A percentile compares a stretch with the other conserved stretches of the same genome.
Evolutionary conservation across 768 basidiomycete species (phyloP).

Genomic region (Tricholoma bakamatsutake): DNA sequence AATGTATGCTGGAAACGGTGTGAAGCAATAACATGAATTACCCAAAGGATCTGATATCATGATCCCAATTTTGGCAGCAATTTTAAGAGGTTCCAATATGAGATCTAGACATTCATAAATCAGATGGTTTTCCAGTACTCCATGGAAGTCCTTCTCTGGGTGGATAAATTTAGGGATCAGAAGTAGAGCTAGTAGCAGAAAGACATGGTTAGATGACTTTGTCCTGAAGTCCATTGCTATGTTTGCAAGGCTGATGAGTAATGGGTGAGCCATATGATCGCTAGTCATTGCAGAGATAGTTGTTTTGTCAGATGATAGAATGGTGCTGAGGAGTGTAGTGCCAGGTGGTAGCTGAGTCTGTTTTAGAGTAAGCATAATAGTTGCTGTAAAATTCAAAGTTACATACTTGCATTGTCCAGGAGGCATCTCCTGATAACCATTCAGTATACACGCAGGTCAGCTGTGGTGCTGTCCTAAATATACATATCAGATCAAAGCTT

Average conservation of each 20-base stretch:
- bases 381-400: neutral
- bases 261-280: slow-evolving; percentile 7
- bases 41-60: slow-evolving; percentile 26
- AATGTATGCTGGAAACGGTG: slow-evolving; percentile 4
- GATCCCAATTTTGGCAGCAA: slow-evolving; percentile 19
- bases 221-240: slow-evolving; percentile 6
- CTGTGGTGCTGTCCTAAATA: neutral
- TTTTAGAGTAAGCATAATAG: neutral
- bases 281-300: slow-evolving; percentile 13
- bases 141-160: slow-evolving; percentile 3
- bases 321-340: slow-evolving; percentile 11
- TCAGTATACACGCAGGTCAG: neutral
- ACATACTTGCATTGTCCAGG: neutral
- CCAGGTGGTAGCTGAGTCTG: slow-evolving; percentile 2
- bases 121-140: slow-evolving; percentile 19
- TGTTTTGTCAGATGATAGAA: slow-evolving; percentile 16
- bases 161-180: slow-evolving; percentile 14
- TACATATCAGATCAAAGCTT: neutral
- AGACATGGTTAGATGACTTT: slow-evolving; percentile 14
- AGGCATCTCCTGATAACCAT: neutral
- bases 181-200: slow-evolving; percentile 12
- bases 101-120: slow-evolving; percentile 25
- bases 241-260: slow-evolving; percentile 12
- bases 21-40: slow-evolving; percentile 16
- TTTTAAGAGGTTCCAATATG: slow-evolving; percentile 22